Base-by-base conservation (phyloP, 2,329 filamentous ascomycete genomes). In the Hawksworthiomyces lignivorus region DNA sequence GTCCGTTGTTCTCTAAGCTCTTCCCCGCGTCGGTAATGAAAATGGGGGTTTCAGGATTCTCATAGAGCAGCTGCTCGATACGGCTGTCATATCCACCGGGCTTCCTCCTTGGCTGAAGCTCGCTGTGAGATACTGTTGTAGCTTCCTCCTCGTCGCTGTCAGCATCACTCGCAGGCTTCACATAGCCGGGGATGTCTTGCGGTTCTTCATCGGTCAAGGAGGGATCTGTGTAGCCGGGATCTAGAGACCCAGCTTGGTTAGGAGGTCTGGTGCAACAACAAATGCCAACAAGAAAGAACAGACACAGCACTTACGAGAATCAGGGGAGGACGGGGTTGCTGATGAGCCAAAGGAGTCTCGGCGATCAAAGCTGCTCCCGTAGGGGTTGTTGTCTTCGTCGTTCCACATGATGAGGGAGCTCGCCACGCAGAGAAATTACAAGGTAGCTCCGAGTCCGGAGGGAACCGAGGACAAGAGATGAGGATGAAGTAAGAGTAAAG, bases 321-420 rank as follows among this genome's bases (percentile, higher is more conserved):
- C 64, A 35, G 81, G 80, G 29, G 82, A 84, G 41, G 78, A 68
- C 18, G 81, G 78, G 17, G 72, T 70, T 32, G 72, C 68, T 24
- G 82, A 82, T 21, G 82, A 87, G 34, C 79, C 73, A 60, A 84
- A 79, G 48, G 85, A 86, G 62, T 94, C 86, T 55, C 86, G 80
- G 55, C 85, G 84, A 62, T 92, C 86, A 68, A 94, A 96, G 63
- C 87, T 90, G 56, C 72, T 78, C 50, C 88, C 89, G 59, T 97
- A 96, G 5, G 90, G 90, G 62, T 97, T 97, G 67, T 97, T 97
- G 60, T 97, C 87, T 68, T 97, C 90, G 71, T 97, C 89, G 74
- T 96, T 94, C 90, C 90, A 97, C 90, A 97, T 97, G 53, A 55
- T 74, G 61, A 12, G 8, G 2, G 3, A 26, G 24, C 24, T 26